A percentile compares a stretch with the other conserved stretches of the same genome.
These are phyloP conservation scores for Boletus edulis DNA, from an alignment of 768 basidiomycete genomes.

Conservation along the genomic window DNA sequence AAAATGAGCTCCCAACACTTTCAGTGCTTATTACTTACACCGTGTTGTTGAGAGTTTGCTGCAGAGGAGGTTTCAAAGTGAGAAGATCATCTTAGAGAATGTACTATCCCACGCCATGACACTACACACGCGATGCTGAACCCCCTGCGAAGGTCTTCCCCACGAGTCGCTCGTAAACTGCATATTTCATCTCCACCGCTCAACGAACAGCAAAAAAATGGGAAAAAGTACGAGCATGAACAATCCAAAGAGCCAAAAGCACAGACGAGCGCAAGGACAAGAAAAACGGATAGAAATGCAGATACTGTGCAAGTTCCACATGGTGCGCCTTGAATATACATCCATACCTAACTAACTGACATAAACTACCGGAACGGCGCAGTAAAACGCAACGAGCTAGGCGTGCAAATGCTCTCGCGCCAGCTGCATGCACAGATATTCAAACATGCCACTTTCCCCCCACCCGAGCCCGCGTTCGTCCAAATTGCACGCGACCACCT, in stretches of 20 bases:
- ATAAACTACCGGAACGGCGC: background rate
- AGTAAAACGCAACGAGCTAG: conserved; percentile 81
- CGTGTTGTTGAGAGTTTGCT: too few relatives aligned
- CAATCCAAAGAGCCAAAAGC: background rate
- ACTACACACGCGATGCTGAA: conserved; percentile 16
- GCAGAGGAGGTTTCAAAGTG: too few relatives aligned
- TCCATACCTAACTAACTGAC: background rate
- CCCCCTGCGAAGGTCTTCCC: conserved; percentile 12
- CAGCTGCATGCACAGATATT: conserved; percentile 84
- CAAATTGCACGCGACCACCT: conserved; percentile 83
- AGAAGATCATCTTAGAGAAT: too few relatives aligned
- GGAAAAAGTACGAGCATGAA: background rate
- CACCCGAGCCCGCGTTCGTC: conserved; percentile 58
- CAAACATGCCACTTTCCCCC: conserved; percentile 59
- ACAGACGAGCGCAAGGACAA: background rate
- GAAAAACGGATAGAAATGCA: background rate
- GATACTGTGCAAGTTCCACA: background rate
- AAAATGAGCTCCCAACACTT: too few relatives aligned
- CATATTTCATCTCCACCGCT: conserved; percentile 9
- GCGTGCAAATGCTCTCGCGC: conserved; percentile 90
- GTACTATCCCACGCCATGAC: conserved; percentile 7
- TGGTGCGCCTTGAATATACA: conserved; percentile 1
- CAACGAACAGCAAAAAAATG: conserved; percentile 14
- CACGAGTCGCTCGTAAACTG: conserved; percentile 11
- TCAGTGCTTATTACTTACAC: too few relatives aligned